Conservation (phyloP, 1,284 basidiomycete genomes). For the Erythrobasidium hasegawianum region DNA sequence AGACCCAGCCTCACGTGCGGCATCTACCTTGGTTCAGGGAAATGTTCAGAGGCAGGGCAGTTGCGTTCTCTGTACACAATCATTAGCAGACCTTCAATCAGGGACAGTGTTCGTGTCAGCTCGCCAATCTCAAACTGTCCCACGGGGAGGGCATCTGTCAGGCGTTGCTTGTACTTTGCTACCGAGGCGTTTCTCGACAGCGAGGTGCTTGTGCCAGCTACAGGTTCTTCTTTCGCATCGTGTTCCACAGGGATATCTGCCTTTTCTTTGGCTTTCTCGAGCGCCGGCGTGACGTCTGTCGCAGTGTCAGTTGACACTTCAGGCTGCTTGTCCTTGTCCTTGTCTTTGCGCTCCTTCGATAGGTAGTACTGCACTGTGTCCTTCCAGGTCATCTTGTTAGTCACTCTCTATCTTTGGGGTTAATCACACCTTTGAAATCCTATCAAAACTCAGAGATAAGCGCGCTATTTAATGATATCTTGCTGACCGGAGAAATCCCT, state of each 20-base stretch:
- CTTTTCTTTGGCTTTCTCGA: not conserved
- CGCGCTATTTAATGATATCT: too few species aligned
- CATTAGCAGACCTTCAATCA: not conserved
- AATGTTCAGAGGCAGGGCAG: conserved; percentile 32
- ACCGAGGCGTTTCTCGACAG: conserved; percentile 2
- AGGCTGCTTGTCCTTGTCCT: too few species aligned
- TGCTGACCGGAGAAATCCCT: too few species aligned
- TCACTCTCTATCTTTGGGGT: not conserved
- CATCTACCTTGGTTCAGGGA: conserved; percentile 30
- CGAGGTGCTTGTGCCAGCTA: not conserved
- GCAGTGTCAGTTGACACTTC: not conserved
- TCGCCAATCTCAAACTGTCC: conserved; percentile 33
- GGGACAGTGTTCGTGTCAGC: not conserved
- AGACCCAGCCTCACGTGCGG: too few species aligned
- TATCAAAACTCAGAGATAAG: too few species aligned
- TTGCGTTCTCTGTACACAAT: conserved; percentile 18
- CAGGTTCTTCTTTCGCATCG: not conserved
- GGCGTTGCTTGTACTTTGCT: conserved; percentile 19
- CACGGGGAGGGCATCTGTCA: conserved; percentile 6
- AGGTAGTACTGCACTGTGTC: conserved; percentile 3
- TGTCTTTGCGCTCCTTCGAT: not conserved
- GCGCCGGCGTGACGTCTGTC: too few species aligned
- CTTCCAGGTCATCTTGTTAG: conserved; percentile 1
- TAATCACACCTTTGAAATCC: not conserved
- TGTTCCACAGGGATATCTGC: too few species aligned